Evolutionary conservation across 345 rosid genomes (phyloP).

Genomic region (Punica granatum): DNA sequence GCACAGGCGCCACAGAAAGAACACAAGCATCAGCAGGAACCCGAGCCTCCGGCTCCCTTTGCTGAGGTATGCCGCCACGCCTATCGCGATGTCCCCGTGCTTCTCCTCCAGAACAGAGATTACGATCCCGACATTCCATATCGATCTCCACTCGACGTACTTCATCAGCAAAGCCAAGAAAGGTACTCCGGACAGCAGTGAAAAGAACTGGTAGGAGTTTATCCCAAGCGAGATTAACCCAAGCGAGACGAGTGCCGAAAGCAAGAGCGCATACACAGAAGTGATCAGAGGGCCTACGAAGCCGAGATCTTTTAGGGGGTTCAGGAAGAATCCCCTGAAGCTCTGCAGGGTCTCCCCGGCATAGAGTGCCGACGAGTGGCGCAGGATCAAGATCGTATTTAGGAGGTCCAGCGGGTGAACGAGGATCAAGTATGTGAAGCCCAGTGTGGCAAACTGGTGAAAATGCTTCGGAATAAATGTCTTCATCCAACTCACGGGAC

Average conservation of each 20-base stretch:
- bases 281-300: constrained; percentile 35
- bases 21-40: constrained; percentile 11
- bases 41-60: constrained; percentile 24
- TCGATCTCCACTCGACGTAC: constrained; percentile 30
- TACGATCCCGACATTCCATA: constrained; percentile 29
- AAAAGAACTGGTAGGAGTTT: background rate
- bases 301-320: constrained; percentile 11
- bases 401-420: constrained; percentile 25
- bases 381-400: constrained; percentile 21
- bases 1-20: constrained; percentile 16
- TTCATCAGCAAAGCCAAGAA: constrained; percentile 9
- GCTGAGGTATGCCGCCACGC: constrained; percentile 19
- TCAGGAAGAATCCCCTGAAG: background rate
- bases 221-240: too few relatives aligned
- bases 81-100: constrained; percentile 22
- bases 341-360: constrained; percentile 11
- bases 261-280: constrained; percentile 21
- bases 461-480: constrained; percentile 1
- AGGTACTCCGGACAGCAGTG: background rate
- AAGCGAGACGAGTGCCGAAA: background rate
- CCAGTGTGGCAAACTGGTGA: background rate
- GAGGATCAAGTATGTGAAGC: constrained; percentile 1
- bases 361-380: constrained; percentile 21
- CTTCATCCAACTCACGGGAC: constrained; percentile 3
- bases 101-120: constrained; percentile 30